These are phyloP conservation scores for Aegilops speltoides DNA, from an alignment of 176 grass and related monocot genomes.

Conservation along the genomic window DNA sequence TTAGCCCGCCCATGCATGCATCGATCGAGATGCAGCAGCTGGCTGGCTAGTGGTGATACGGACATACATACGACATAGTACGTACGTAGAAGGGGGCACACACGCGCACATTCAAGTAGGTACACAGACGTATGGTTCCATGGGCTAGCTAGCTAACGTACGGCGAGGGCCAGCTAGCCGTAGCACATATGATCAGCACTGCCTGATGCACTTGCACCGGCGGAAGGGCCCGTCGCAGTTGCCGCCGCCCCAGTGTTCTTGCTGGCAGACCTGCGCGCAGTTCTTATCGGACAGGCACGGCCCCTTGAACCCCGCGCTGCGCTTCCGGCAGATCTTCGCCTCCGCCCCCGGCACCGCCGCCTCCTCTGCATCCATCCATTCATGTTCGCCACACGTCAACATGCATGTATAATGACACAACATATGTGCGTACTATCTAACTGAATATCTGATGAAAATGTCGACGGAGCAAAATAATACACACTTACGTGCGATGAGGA, in stretches of 20 bases:
- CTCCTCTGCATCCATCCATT: constrained; percentile 37
- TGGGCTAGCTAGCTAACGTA: not conserved
- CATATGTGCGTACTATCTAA: not conserved
- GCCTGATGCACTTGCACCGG: constrained; percentile 47
- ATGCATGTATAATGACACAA: not conserved
- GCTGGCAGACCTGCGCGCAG: constrained; percentile 41
- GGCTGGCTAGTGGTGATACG: not conserved
- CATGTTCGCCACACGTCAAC: not conserved
- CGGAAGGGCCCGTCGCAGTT: constrained; percentile 36
- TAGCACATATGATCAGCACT: constrained; percentile 15
- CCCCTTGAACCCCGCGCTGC: constrained; percentile 45
- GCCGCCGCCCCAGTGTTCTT: constrained; percentile 53
- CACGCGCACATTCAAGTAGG: not conserved
- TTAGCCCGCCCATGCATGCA: not conserved
- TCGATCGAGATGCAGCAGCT: not conserved
- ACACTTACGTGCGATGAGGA: constrained; percentile 32
- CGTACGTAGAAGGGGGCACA: not conserved
- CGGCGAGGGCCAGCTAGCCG: not conserved
- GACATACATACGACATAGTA: no score
- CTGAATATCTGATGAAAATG: not conserved
- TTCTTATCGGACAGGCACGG: not conserved
- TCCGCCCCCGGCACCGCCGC: constrained; percentile 28
- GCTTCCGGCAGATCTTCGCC: constrained; percentile 42
- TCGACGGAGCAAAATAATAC: not conserved
- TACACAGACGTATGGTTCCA: not conserved